phyloP scores from a whole-genome alignment of 495 filamentous ascomycete species.

The Xylaria bambusicola region DNA sequence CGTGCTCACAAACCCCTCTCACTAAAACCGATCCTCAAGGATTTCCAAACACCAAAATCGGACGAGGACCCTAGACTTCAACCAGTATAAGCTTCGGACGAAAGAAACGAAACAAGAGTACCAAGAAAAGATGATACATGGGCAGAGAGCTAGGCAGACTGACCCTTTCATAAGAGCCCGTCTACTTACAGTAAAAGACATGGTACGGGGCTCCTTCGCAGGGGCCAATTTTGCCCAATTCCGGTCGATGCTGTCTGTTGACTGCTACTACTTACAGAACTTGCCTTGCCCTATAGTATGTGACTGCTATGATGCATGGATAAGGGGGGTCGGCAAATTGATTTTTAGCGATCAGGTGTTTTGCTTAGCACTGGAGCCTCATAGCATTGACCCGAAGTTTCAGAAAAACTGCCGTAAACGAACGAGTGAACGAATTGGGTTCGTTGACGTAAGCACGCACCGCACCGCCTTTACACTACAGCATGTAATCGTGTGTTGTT shows the following conservation, averaged over 20 bases:
- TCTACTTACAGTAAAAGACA: conserved; percentile 1
- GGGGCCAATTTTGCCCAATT: not conserved
- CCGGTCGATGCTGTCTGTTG: too few relatives aligned
- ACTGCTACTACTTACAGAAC: too few relatives aligned
- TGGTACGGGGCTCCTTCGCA: conserved; percentile 1
- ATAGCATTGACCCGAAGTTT: conserved; percentile 12
- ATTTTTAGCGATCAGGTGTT: conserved; percentile 17
- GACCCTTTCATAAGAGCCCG: conserved; percentile 1
- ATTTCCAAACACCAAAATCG: too few relatives aligned
- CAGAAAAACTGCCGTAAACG: not conserved
- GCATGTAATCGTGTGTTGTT: not conserved
- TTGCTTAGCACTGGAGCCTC: not conserved
- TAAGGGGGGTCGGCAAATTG: not conserved
- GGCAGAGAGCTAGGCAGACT: not conserved
- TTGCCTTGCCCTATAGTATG: conserved; percentile 5
- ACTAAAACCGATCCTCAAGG: too few relatives aligned
- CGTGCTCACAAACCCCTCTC: too few relatives aligned
- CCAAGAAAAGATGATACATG: too few relatives aligned
- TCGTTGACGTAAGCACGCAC: too few relatives aligned
- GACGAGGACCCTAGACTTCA: too few relatives aligned
- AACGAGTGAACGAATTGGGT: too few relatives aligned
- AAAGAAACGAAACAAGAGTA: conserved; percentile 15
- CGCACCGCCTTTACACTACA: too few relatives aligned
- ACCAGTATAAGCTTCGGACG: too few relatives aligned
- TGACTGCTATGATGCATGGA: not conserved